These are phyloP conservation scores for Adansonia digitata DNA, from an alignment of 345 rosid species.

Conservation along the genomic window DNA sequence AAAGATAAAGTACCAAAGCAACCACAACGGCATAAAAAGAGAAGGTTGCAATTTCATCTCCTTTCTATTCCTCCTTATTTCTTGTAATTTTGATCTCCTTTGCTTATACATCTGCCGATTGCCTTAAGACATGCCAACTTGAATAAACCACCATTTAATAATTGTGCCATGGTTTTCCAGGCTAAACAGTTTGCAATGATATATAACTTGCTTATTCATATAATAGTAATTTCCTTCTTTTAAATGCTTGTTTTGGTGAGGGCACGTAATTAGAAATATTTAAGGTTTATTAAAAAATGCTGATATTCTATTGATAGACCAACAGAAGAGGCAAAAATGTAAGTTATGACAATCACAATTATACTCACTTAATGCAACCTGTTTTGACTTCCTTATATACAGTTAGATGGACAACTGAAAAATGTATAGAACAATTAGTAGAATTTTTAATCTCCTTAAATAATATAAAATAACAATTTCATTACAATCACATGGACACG, in stretches of 20 bases:
- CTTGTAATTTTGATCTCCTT: too few relatives aligned
- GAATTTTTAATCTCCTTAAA: neutral
- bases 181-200: neutral
- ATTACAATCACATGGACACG: neutral
- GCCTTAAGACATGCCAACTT: neutral
- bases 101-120: neutral
- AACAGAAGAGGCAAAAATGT: neutral
- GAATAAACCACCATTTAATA: neutral
- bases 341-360: neutral
- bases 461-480: neutral
- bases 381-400: neutral
- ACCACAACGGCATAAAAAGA: neutral
- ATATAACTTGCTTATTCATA: conserved; percentile 1
- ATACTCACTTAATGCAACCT: too few relatives aligned
- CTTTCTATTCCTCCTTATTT: too few relatives aligned
- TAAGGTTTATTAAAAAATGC: too few relatives aligned
- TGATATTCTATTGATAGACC: neutral
- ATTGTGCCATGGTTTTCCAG: neutral
- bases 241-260: neutral
- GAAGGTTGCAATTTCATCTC: neutral
- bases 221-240: neutral
- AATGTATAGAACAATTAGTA: neutral
- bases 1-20: neutral
- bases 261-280: neutral
- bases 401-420: neutral